Conservation (phyloP, 1,284 basidiomycete species). For the Athelia sp. region DNA sequence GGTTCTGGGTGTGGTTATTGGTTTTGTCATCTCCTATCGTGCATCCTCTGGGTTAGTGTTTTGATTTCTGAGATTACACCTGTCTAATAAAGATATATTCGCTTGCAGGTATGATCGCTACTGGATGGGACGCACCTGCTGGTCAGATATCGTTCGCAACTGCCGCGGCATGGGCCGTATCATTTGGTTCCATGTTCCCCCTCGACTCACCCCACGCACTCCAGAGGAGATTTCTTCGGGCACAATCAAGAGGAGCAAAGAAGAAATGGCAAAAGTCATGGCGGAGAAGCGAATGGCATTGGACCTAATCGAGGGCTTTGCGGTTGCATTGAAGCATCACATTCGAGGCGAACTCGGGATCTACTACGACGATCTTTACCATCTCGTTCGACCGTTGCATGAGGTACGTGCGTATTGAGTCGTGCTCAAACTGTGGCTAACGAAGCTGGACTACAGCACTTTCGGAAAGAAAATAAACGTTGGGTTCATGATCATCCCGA, state of each 20-base stretch:
- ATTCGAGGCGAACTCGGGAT: slow-evolving; percentile 44
- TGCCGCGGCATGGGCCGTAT: slow-evolving; percentile 45
- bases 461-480: not conserved
- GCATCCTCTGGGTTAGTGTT: no score
- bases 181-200: slow-evolving; percentile 62
- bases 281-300: slow-evolving; percentile 56
- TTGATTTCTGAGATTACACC: no score
- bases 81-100: not conserved
- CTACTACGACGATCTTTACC: slow-evolving; percentile 41
- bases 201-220: slow-evolving; percentile 33
- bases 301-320: slow-evolving; percentile 51
- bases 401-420: slow-evolving; percentile 17
- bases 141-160: slow-evolving; percentile 54
- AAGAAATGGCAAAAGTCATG: slow-evolving; percentile 48
- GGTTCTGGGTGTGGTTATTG: slow-evolving; percentile 70
- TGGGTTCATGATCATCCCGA: not conserved
- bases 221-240: slow-evolving; percentile 23
- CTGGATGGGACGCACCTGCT: slow-evolving; percentile 55
- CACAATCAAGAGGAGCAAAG: slow-evolving; percentile 17
- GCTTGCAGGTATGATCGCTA: slow-evolving; percentile 52
- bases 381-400: slow-evolving; percentile 32
- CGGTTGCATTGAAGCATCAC: slow-evolving; percentile 62
- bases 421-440: no score
- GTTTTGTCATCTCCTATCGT: slow-evolving; percentile 69
- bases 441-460: not conserved